These are phyloP conservation scores for Rhizoclosmatium globosum DNA, from an alignment of 192 early-diverging fungal species.

Conservation along the genomic window DNA sequence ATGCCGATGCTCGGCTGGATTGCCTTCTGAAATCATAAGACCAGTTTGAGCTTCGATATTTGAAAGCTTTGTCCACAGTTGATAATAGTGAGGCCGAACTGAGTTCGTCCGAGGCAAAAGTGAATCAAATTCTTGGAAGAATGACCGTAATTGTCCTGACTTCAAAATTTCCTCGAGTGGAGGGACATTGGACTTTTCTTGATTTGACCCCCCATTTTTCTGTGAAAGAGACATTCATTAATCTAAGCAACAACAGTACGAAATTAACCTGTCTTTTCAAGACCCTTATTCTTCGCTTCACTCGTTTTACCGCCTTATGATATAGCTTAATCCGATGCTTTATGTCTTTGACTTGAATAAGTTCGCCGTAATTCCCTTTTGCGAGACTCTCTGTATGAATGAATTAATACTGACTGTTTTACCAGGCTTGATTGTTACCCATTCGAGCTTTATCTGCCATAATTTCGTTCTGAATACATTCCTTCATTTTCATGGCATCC, in stretches of 20 bases:
- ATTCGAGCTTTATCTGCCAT: conserved; percentile 18
- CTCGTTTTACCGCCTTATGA: conserved; percentile 16
- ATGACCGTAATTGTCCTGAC: not conserved
- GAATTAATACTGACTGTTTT: not conserved
- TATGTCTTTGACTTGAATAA: conserved; percentile 10
- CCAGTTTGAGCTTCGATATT: not conserved
- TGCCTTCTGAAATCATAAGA: not conserved
- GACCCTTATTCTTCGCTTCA: conserved; percentile 4
- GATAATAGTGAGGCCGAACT: not conserved
- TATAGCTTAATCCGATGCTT: conserved; percentile 12
- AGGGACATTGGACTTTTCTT: not conserved
- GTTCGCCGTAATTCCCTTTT: conserved; percentile 14
- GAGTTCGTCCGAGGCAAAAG: not conserved
- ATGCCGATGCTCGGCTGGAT: not conserved
- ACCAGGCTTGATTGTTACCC: not conserved
- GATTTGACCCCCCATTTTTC: not conserved
- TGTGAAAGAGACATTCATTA: not conserved
- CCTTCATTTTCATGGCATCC: conserved; percentile 1
- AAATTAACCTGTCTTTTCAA: conserved; percentile 13
- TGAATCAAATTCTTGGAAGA: conserved; percentile 1
- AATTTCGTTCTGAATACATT: conserved; percentile 15
- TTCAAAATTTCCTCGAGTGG: conserved; percentile 1
- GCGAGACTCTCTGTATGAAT: not conserved
- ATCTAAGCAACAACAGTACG: not conserved
- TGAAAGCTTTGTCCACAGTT: not conserved